Base-by-base conservation (phyloP, 192 early-diverging fungal species). In the Backusella psychrophila region DNA sequence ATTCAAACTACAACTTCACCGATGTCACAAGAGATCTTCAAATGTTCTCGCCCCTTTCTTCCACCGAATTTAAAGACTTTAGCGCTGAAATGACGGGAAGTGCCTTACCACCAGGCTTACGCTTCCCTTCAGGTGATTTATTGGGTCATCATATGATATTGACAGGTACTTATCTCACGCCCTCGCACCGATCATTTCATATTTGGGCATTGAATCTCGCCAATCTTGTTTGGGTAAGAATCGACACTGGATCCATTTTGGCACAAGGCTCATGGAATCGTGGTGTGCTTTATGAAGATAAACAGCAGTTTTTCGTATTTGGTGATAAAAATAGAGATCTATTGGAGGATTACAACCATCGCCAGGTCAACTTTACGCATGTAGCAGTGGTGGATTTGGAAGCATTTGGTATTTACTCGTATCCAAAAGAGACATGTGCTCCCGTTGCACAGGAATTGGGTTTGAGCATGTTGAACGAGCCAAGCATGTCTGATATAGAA, bases 1-100 rank as follows among this genome's bases (percentile, higher is more conserved):
- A 94, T 81, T 90, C 89, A 84, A 94, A 94, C 80, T 89, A 92
- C 74, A 94, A 91, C 81, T 94, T 94, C 75, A 84, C 89, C 0
- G 83, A 91, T 14, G 91, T 94, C 52, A 88, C 89, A 74, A 85
- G 92, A 42, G 90, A 91, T 31, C 81, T 94, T 31, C 90, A 94
- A 67, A 72, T 88, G 33, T 80, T 94, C 49, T 83, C 79, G 3
- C 81, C 89, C 0, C 89, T 91, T 29, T 44, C 71, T 8, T 80
- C 84, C 19, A 88, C 88, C 73, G 76, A 73, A n/a, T 82, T 88
- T 15, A 83, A 89, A 69, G 91, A 94, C 67, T 80, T 86, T 14
- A 93, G 91, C 3, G 82, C 87, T 17, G 82, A 86, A 49, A 89
- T 94, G 80, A 73, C 86, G 1, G 93, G 91, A n/a, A 80, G 83